Evolutionary conservation across 2,329 filamentous ascomycete species (phyloP), one percentile per base, ranked within the genome.

Genomic region (Beauveria asiatica): DNA sequence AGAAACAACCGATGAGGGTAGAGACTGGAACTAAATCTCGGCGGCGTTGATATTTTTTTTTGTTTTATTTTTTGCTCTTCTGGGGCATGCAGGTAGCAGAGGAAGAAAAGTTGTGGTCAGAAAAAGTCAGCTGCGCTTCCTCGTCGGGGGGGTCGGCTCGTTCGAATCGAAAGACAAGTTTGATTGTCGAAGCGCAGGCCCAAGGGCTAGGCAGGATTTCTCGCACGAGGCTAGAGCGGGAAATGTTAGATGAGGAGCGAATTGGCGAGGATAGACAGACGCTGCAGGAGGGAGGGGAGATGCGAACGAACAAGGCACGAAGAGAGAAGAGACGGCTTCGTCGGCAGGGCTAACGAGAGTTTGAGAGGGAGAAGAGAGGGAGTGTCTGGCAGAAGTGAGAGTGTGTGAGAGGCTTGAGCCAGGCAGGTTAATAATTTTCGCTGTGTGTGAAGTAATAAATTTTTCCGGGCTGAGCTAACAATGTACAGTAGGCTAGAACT

Each of bases 361-460:
- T 45, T 52, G 23, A 49, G 27, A 41, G 45, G 33, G 42, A 45
- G 48, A 52, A 60, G 58, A 50, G 51, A 51, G 30, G 11, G 37
- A 45, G 46, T 53, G 41, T 50, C 30, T 21, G 49, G 33, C 33
- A 42, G 58, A 42, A 30, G 25, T 55, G 53, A n/a, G 23, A 53
- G 41, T 23, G 30, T 33, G 30, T 33, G 46, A 61, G 55, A 54
- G 37, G 37, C 30, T 57, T 61, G 23, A 33, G 58, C 56, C 41
- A 56, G 57, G 27, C 19, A 48, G 59, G 53, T 57, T 27, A 61
- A 61, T 72, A 68, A 68, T 71, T 70, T 72, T 72, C 70, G 67
- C 69, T 67, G 73, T 74, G 68, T 73, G 72, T 72, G 72, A 73
- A 67, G 71, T 68, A 74, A 73, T 72, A 74, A 75, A 74, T 73